These are phyloP conservation scores for Wallacemonas sp. DNA, from an alignment of 208 protist genomes.

Conservation along the genomic window DNA sequence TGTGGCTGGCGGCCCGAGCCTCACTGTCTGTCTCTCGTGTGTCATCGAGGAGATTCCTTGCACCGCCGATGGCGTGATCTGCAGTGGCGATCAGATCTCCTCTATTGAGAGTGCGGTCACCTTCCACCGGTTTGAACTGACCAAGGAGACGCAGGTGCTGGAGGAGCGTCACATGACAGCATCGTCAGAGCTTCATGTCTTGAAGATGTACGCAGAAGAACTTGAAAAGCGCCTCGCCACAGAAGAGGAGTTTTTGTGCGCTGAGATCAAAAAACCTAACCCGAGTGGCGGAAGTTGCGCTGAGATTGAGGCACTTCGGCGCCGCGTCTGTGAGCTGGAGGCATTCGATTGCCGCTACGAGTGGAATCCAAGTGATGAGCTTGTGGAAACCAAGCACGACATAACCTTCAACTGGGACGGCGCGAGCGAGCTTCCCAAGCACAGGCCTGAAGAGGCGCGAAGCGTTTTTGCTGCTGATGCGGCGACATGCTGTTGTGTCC, in stretches of 20 bases:
- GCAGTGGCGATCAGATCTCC: neutral
- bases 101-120: conserved; percentile 5
- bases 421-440: conserved; percentile 27
- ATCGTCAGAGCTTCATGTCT: conserved; percentile 2
- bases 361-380: conserved; percentile 17
- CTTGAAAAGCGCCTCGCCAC: conserved; percentile 5
- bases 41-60: conserved; percentile 8
- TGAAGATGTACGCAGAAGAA: neutral
- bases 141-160: neutral
- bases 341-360: conserved; percentile 17
- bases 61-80: neutral
- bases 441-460: conserved; percentile 53
- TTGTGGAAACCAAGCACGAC: conserved; percentile 41
- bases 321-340: conserved; percentile 24
- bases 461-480: conserved; percentile 31
- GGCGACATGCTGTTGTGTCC: conserved; percentile 35
- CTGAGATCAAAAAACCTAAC: neutral
- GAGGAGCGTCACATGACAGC: neutral
- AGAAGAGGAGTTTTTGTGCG: conserved; percentile 13
- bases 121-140: neutral
- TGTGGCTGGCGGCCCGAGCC: neutral
- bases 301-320: conserved; percentile 5
- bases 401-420: conserved; percentile 37
- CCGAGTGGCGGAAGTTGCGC: neutral
- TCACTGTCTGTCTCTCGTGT: conserved; percentile 16